Percentiles rank a stretch among this genome's conserved stretches.
These are phyloP conservation scores for Fraxinus sp. DNA, from an alignment of 305 asterid genomes.

Conservation along the genomic window DNA sequence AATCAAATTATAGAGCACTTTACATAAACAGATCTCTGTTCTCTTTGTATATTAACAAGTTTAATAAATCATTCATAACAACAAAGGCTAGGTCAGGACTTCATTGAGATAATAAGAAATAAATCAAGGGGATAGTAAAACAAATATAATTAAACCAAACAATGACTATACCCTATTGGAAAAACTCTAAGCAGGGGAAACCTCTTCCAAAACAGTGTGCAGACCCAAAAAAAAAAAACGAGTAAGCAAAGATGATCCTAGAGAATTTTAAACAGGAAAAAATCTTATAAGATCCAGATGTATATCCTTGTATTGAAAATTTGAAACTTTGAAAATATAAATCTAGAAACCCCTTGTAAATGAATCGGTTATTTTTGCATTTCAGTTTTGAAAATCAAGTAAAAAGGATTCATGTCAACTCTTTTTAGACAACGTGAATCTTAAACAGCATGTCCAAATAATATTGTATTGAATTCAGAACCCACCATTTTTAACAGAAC, in stretches of 20 bases:
- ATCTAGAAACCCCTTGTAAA: neutral
- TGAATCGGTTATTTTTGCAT: neutral
- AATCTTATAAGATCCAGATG: neutral
- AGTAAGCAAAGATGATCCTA: neutral
- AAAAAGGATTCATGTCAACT: neutral
- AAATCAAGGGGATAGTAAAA: neutral
- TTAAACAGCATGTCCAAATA: neutral
- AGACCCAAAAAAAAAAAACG: neutral
- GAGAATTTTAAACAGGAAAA: neutral
- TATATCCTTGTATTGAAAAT: neutral
- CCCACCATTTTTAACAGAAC: slow-evolving; percentile 79
- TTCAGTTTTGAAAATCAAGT: neutral
- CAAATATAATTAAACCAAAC: neutral
- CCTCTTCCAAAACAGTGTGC: neutral
- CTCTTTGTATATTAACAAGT: neutral
- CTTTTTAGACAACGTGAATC: neutral
- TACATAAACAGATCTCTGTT: neutral
- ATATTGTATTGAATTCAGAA: slow-evolving; percentile 3
- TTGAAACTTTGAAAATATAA: neutral
- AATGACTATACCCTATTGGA: neutral
- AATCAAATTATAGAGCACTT: neutral
- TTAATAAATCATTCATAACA: neutral
- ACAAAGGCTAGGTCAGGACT: neutral
- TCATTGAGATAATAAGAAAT: neutral
- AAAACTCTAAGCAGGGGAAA: neutral